Conservation (phyloP, 1,284 basidiomycete genomes). For the Cutaneotrichosporon mucoides region DNA sequence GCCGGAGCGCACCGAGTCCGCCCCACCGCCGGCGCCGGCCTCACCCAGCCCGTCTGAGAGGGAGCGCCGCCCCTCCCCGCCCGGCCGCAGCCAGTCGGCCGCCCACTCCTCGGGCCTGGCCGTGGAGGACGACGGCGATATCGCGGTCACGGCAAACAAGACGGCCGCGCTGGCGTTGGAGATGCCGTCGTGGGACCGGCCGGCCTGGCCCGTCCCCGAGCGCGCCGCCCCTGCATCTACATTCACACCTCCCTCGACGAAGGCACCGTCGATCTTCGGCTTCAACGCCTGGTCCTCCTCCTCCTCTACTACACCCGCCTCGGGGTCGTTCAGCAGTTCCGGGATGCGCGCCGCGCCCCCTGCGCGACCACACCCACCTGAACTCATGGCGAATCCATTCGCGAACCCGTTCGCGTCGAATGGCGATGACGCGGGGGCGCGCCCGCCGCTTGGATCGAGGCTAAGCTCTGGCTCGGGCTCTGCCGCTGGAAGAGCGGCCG, state of each 20-base stretch:
- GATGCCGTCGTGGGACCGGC: constrained; percentile 28
- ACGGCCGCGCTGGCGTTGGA: constrained; percentile 9
- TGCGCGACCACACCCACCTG: constrained; percentile 43
- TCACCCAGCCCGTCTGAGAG: constrained; percentile 2
- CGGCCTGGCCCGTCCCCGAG: constrained; percentile 8
- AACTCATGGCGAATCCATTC: constrained; percentile 26
- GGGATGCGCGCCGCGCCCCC: constrained; percentile 35
- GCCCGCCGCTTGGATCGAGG: too few relatives aligned
- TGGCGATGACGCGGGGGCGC: background rate
- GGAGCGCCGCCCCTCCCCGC: background rate
- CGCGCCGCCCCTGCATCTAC: background rate
- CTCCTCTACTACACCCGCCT: constrained; percentile 16
- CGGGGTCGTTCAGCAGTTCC: constrained; percentile 10
- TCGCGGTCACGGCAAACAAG: constrained; percentile 19
- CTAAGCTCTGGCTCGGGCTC: too few relatives aligned
- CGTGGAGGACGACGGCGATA: constrained; percentile 34
- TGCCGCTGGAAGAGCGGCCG: too few relatives aligned
- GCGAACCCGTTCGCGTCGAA: constrained; percentile 13
- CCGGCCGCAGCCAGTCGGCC: constrained; percentile 5
- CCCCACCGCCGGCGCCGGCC: constrained; percentile 16
- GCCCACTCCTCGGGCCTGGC: constrained; percentile 1
- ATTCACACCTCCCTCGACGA: background rate
- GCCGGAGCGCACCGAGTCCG: constrained; percentile 26
- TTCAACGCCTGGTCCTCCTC: constrained; percentile 38
- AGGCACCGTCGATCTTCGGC: constrained; percentile 23